Evolutionary conservation across 305 asterid species (phyloP), one percentile per base, ranked within the genome.

Genomic region (Ilex paraguariensis): DNA sequence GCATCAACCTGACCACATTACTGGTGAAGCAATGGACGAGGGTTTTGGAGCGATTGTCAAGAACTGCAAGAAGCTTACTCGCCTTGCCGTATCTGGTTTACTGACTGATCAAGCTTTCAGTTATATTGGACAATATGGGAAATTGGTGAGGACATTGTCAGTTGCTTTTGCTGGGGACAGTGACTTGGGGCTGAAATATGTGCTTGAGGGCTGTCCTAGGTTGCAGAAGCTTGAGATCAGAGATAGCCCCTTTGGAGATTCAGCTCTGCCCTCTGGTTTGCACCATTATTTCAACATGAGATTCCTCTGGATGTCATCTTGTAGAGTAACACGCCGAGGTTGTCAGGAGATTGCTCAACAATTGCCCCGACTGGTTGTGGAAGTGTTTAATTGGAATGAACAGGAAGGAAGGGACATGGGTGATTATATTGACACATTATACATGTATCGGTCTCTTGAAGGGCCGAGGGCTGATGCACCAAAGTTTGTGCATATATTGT

Each of bases 21-120:
- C 84, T 14, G 75, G 80, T 21, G 79, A 76, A 54, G 73, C 87
- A 15, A 81, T 81, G 87, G 87, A 81, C 45, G 87, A 81, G 71
- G 87, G 87, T 36, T 81, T 81, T 59, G 84, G 81, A 13, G 82
- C 87, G 61, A 81, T 81, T 66, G 87, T 81, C 62, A 79, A 73
- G 79, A 81, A 81, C 60, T 81, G 87, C 72, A 73, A 81, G 74
- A 81, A 81, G 64, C 84, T 81, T 30, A 79, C 84, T n/a, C 68
- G 87, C 36, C 87, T 81, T 16, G 77, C 87, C 17, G 78, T 71
- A 49, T 81, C 87, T 44, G 87, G 87, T 40, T 66, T 81, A 33
- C 46, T 81, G 59, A 81, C 84, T 42, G 87, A 81, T 58, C 64
- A 46, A 69, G 87, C 71, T 31, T 81, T 81, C 59, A 48, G 71